Evolutionary conservation across 345 rosid species (phyloP).

Genomic region (Anacardium occidentale): DNA sequence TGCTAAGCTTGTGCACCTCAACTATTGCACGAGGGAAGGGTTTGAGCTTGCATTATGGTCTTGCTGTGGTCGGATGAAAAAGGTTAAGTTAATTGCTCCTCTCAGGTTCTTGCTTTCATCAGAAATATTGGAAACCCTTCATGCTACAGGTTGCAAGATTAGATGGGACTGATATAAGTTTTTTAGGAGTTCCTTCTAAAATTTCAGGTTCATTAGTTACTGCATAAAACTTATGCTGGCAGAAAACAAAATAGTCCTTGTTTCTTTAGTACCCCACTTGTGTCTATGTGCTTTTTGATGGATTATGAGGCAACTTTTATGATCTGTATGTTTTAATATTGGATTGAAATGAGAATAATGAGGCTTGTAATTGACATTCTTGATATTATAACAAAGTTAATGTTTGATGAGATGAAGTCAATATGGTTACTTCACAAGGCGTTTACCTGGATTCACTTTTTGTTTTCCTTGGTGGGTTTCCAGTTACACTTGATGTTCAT

Average conservation of each 20-base stretch:
- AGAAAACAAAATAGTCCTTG: neutral
- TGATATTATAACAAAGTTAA: neutral
- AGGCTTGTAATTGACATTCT: neutral
- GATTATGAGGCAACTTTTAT: neutral
- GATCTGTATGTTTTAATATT: neutral
- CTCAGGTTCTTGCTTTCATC: conserved; percentile 69
- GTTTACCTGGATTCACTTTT: neutral
- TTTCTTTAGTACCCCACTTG: conserved; percentile 1
- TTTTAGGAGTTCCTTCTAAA: neutral
- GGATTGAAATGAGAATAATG: neutral
- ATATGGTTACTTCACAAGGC: neutral
- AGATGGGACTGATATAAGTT: conserved; percentile 63
- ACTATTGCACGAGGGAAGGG: conserved; percentile 68
- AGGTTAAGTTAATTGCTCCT: conserved; percentile 71
- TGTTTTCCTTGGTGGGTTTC: conserved; percentile 7
- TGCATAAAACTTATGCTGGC: neutral
- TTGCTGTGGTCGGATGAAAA: conserved; percentile 65
- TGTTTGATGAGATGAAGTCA: neutral
- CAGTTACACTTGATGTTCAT: neutral
- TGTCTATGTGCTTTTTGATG: neutral
- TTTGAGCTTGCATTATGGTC: conserved; percentile 72
- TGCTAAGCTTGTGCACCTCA: conserved; percentile 71
- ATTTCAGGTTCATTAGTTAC: neutral
- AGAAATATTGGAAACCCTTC: conserved; percentile 60
- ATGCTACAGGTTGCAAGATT: conserved; percentile 68